Conservation (phyloP, 169 alveolate genomes). For the Eimeria mitis region DNA sequence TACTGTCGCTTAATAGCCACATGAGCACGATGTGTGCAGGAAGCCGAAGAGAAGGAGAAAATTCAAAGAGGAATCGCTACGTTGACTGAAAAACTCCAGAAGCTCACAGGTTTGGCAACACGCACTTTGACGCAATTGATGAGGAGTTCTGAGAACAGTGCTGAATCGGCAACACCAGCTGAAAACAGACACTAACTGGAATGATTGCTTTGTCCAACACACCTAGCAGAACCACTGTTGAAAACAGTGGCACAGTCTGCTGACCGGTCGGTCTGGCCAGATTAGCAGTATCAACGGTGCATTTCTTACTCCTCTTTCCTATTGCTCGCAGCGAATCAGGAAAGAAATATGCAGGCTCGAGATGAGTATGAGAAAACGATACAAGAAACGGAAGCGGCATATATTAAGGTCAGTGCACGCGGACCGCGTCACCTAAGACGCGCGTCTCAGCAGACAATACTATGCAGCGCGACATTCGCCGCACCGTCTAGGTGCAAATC, state of each 20-base stretch:
- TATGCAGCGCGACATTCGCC: background rate
- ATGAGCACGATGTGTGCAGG: conserved; percentile 79
- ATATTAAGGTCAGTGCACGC: conserved; percentile 78
- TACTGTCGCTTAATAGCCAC: background rate
- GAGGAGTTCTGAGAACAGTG: background rate
- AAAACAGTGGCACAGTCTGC: background rate
- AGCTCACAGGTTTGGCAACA: conserved; percentile 85
- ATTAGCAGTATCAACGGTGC: background rate
- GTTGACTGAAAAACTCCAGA: conserved; percentile 90
- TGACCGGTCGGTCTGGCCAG: background rate
- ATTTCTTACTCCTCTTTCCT: background rate
- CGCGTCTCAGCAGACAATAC: background rate
- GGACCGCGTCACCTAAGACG: no score
- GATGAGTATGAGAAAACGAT: conserved; percentile 96
- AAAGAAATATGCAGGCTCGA: conserved; percentile 92
- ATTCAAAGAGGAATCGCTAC: conserved; percentile 91
- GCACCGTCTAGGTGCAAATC: background rate
- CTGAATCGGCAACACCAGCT: background rate
- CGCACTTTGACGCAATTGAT: background rate
- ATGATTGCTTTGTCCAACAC: background rate
- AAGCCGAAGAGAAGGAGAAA: conserved; percentile 92
- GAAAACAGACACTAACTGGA: background rate
- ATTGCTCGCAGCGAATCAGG: conserved; percentile 87
- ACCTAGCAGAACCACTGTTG: background rate
- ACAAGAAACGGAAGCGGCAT: conserved; percentile 95